Evolutionary conservation across 2,329 filamentous ascomycete genomes (phyloP).

Genomic region (Neonectria ditissima): DNA sequence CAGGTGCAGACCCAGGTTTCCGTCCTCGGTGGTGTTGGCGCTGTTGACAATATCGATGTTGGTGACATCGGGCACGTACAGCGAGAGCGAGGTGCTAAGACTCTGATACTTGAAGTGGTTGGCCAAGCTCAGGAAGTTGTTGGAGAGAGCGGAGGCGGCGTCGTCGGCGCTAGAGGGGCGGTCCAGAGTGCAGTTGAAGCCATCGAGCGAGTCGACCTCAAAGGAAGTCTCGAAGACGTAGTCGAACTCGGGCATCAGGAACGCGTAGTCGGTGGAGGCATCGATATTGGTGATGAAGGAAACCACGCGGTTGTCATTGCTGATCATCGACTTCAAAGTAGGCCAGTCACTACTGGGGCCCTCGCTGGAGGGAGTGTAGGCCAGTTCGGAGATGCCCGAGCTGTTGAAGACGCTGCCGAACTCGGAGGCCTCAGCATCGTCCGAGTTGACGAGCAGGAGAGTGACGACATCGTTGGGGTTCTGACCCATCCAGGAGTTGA

Average conservation of each 20-base stretch:
- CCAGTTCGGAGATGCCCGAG: constrained; percentile 71
- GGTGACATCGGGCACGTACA: constrained; percentile 71
- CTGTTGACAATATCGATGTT: constrained; percentile 75
- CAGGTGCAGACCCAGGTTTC: constrained; percentile 67
- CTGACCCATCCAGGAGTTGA: constrained; percentile 76
- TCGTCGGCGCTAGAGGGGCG: constrained; percentile 67
- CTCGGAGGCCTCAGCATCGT: constrained; percentile 65
- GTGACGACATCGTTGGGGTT: constrained; percentile 83
- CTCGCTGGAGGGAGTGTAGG: constrained; percentile 66
- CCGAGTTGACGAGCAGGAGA: constrained; percentile 77
- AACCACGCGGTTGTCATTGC: constrained; percentile 72
- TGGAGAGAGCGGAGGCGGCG: constrained; percentile 64
- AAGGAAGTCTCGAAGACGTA: constrained; percentile 80
- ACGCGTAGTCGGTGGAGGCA: constrained; percentile 59
- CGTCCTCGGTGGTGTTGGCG: constrained; percentile 62
- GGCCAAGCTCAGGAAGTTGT: constrained; percentile 75
- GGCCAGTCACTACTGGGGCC: constrained; percentile 69
- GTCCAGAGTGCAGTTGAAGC: constrained; percentile 79
- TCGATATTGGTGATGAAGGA: constrained; percentile 73
- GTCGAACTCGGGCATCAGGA: constrained; percentile 72
- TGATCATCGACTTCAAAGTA: constrained; percentile 77
- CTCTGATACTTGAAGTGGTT: constrained; percentile 83
- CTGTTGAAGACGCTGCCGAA: constrained; percentile 67
- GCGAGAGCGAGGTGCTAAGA: constrained; percentile 57
- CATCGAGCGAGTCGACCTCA: constrained; percentile 69